Evolutionary conservation across 306 rosid genomes (phyloP).

Genomic region (Sindora glabra): DNA sequence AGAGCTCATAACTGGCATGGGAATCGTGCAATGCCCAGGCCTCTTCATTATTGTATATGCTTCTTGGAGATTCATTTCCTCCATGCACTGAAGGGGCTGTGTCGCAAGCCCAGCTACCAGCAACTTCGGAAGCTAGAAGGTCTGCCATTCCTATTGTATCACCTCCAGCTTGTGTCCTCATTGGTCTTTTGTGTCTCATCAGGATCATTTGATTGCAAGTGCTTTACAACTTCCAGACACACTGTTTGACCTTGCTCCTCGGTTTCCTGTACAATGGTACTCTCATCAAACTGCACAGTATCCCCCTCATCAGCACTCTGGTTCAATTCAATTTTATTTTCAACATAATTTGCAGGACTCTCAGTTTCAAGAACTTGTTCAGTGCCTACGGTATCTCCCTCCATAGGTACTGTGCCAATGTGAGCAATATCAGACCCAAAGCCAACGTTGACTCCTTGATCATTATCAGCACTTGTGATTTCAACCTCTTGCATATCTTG

Average conservation of each 20-base stretch:
- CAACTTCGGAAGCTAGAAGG: slow-evolving; percentile 86
- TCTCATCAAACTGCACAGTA: slow-evolving; percentile 70
- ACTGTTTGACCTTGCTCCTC: slow-evolving; percentile 41
- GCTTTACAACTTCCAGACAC: slow-evolving; percentile 29
- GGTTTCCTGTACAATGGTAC: slow-evolving; percentile 45
- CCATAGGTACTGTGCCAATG: slow-evolving; percentile 42
- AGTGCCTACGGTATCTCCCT: slow-evolving; percentile 54
- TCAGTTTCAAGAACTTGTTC: slow-evolving; percentile 72
- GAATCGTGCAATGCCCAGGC: slow-evolving; percentile 43
- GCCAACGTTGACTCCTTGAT: slow-evolving; percentile 47
- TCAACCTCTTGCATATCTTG: slow-evolving; percentile 77
- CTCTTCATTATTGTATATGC: slow-evolving; percentile 41
- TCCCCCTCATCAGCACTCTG: slow-evolving; percentile 43
- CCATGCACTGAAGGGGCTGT: slow-evolving; percentile 71
- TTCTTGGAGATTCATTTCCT: slow-evolving; percentile 58
- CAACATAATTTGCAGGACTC: slow-evolving; percentile 50
- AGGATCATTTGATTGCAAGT: slow-evolving; percentile 40
- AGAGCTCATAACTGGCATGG: slow-evolving; percentile 40
- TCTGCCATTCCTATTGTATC: slow-evolving; percentile 55
- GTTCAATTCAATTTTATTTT: slow-evolving; percentile 46
- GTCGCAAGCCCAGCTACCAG: slow-evolving; percentile 90
- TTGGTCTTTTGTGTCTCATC: slow-evolving; percentile 30
- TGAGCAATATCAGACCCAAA: slow-evolving; percentile 75
- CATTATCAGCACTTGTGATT: slow-evolving; percentile 58
- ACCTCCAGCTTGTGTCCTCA: slow-evolving; percentile 64